A percentile compares a stretch with the other conserved stretches of the same genome.
Evolutionary conservation across 495 filamentous ascomycete genomes (phyloP).

Genomic region (Parachaetomium inaequale): DNA sequence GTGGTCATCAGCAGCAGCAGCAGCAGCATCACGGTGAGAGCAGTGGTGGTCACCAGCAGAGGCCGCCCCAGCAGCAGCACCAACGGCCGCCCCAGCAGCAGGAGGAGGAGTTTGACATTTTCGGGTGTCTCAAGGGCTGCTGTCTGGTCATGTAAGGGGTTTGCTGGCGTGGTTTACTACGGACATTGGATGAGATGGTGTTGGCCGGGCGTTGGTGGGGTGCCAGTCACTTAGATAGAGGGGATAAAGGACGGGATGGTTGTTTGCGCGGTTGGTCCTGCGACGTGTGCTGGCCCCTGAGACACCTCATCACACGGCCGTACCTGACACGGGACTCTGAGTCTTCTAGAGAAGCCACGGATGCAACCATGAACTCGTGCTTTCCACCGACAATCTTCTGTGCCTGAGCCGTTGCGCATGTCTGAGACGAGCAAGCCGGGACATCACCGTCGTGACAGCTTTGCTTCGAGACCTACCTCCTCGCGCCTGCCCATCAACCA

Average conservation of each 20-base stretch:
- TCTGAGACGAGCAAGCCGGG: no score
- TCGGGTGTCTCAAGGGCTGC: constrained; percentile 61
- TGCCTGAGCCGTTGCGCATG: background rate
- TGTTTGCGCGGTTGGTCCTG: background rate
- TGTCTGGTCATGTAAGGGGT: constrained; percentile 71
- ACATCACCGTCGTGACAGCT: background rate
- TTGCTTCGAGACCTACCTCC: no score
- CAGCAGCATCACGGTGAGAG: constrained; percentile 21
- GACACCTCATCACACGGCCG: background rate
- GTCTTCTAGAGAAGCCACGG: background rate
- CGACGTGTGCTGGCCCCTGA: background rate
- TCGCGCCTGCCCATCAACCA: background rate
- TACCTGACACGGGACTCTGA: background rate
- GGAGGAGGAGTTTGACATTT: constrained; percentile 53
- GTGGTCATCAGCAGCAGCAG: constrained; percentile 22
- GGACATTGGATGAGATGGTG: background rate
- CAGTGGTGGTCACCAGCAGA: background rate
- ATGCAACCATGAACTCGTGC: background rate
- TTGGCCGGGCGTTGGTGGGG: background rate
- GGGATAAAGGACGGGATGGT: background rate
- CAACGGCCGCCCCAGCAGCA: constrained; percentile 25
- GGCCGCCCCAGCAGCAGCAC: constrained; percentile 30
- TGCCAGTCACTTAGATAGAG: background rate
- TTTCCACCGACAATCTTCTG: background rate
- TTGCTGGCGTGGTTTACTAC: background rate